These are phyloP conservation scores for Sporormia fimetaria DNA, from an alignment of 495 filamentous ascomycete species.

Conservation along the genomic window DNA sequence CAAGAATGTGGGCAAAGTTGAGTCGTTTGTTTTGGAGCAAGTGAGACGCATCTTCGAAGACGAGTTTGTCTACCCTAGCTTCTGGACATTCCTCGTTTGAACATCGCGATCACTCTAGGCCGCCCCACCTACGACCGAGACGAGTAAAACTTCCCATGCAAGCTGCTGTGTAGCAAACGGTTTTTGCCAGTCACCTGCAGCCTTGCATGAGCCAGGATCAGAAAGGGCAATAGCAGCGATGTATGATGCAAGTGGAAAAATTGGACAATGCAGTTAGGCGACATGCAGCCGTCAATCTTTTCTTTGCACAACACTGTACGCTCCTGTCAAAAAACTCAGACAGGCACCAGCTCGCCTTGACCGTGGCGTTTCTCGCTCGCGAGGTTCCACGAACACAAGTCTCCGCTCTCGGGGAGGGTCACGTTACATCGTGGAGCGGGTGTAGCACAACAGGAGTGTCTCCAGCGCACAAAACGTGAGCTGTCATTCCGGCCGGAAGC, in stretches of 20 bases:
- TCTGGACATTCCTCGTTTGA: conserved; percentile 91
- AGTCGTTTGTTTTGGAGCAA: conserved; percentile 92
- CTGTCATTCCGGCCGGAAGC: conserved; percentile 8
- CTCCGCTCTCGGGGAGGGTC: conserved; percentile 13
- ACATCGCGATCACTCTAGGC: not conserved
- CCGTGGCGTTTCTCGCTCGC: conserved; percentile 11
- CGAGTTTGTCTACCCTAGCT: conserved; percentile 95
- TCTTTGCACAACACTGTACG: conserved; percentile 13
- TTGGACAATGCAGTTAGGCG: conserved; percentile 13
- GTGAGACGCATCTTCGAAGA: conserved; percentile 95
- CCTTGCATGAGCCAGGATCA: conserved; percentile 8
- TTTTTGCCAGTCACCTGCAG: conserved; percentile 16
- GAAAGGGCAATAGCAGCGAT: not conserved
- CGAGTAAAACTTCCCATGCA: conserved; percentile 10
- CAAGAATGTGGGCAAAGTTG: conserved; percentile 97
- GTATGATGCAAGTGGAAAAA: conserved; percentile 11
- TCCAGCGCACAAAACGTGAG: conserved; percentile 16
- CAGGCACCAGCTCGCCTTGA: conserved; percentile 12
- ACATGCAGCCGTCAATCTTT: conserved; percentile 17
- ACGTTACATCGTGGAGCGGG: conserved; percentile 24
- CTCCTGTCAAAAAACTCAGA: conserved; percentile 19
- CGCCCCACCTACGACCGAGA: conserved; percentile 3
- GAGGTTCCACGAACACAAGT: conserved; percentile 15
- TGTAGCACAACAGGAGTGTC: conserved; percentile 16
- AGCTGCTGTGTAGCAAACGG: not conserved